Conservation (phyloP, 129 eudicot species). For the Smallanthus sonchifolius region DNA sequence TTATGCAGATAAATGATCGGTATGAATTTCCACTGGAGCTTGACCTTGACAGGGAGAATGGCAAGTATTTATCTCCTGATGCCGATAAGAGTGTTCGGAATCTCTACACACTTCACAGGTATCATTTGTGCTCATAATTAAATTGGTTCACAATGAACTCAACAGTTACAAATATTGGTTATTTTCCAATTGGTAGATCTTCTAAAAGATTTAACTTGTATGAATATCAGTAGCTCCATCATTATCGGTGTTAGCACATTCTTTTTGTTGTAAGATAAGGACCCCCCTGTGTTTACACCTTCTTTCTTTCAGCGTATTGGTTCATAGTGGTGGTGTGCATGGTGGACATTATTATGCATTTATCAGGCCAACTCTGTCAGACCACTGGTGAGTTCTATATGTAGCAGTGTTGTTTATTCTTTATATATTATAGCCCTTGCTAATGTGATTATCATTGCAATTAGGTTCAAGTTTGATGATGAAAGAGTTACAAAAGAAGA, state of each 20-base stretch:
- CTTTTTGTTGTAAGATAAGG: background rate
- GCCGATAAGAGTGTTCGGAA: conserved; percentile 92
- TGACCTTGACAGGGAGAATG: conserved; percentile 86
- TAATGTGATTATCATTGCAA: background rate
- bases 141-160: background rate
- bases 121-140: conserved; percentile 14
- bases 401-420: background rate
- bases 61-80: conserved; percentile 88
- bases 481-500: conserved; percentile 96
- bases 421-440: background rate
- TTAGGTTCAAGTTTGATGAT: conserved; percentile 91
- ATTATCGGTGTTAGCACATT: background rate
- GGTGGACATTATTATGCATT: conserved; percentile 95
- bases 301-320: conserved; percentile 70
- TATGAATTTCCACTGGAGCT: conserved; percentile 93
- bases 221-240: background rate
- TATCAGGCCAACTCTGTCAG: conserved; percentile 87
- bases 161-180: background rate
- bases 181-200: background rate
- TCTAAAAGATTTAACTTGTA: background rate
- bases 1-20: conserved; percentile 82
- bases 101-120: conserved; percentile 95
- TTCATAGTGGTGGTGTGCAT: conserved; percentile 97
- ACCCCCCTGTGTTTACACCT: background rate
- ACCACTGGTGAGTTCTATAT: conserved; percentile 56